Base-by-base conservation (phyloP, 495 filamentous ascomycete species). In the Penicillium macrosclerotiorum region DNA sequence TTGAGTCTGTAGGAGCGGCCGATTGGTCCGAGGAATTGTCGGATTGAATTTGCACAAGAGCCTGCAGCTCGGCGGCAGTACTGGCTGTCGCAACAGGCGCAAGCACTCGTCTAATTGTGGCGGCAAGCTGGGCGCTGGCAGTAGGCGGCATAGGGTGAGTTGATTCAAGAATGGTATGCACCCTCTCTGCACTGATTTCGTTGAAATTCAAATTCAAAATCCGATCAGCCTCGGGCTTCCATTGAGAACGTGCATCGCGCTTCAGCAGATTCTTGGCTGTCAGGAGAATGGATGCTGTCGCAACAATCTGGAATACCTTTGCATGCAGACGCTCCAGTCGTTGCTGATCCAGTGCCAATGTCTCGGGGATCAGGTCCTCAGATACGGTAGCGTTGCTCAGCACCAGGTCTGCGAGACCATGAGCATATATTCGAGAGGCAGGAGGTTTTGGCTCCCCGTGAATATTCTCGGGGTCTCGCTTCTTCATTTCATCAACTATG, bases 231-330 rank as follows among this genome's bases (percentile, higher is more conserved):
- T 97, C 90, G 8, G 77, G 73, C 65, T 87, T 91, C 94, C 94
- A 98, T 36, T 89, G 86, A 2, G 79, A 82, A 23, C 93, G 84
- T 14, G 90, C 86, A 63, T 97, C 92, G 16, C 93, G 85, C 66
- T 94, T 95, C 34, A 98, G 82, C 8, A 96, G 75, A 59, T 95
- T 97, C 74, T 98, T 98, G 53, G 88, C 89, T 1, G 94, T 94
- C 24, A 97, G 65, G 5, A 95, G 74, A 42, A 97, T 90, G 16
- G 83, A 78, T 13, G 88, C 88, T 6, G 90, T 80, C 14, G 89
- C 87, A 17, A 90, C 80, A 51, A 93, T 84, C 34, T 83, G 82
- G 43, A 91, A 80, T 8, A 83, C 78, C 23, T 84, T 75, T 5
- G 73, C 71, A 20, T 90, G 86, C 29, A 89, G 73, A 22, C 78